Evolutionary conservation across 1,284 basidiomycete species (phyloP), one percentile per base, ranked within the genome.

Genomic region (Phenoliferia sp.): DNA sequence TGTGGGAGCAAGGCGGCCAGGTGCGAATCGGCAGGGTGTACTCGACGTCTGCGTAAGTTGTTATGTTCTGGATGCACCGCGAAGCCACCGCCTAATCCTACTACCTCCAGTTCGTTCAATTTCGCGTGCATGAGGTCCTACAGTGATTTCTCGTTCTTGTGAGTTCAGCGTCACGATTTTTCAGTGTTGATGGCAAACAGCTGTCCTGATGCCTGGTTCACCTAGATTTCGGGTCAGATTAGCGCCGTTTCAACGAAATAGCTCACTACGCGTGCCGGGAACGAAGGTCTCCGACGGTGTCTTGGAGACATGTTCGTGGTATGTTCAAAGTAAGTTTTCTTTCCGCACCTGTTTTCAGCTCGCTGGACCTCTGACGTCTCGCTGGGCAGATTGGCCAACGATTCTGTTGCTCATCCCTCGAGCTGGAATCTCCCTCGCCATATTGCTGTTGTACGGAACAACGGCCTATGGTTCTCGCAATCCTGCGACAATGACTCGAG

Each of bases 401-500:
- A 62, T 72, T 4, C 55, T 70, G 5, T 68, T 72, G 15, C 64
- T 74, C 5, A 35, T 72, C 0, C 73, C 73, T 9, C 57, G 73
- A 17, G 73, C 69, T 6, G 68, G 66, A 3, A 39, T 68, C 31
- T 70, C 73, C 6, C 62, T 72, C 28, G 67, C 69, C 9, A n/a
- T 74, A 22, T 62, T 74, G 2, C 57, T 74, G 16, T 61, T 70
- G 12, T 74, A 70, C 65, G 65, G 56, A 36, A 71, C 69, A 12
- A 73, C 72, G 26, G 60, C 65, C 0, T 67, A 66, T 44, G 64
- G 65, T 2, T 62, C 73, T 0, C 33, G 65, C 1, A 31, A 35
- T 55, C 9, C 34, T 19, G 16, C 15, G n/a, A 26, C 15, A 6
- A 55, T 55, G 19, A 5, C 26, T 7, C 39, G 28, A 22, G 39